phyloP scores from a whole-genome alignment of 352 stramenopile genomes.

The Globisporangium paroecandrum region DNA sequence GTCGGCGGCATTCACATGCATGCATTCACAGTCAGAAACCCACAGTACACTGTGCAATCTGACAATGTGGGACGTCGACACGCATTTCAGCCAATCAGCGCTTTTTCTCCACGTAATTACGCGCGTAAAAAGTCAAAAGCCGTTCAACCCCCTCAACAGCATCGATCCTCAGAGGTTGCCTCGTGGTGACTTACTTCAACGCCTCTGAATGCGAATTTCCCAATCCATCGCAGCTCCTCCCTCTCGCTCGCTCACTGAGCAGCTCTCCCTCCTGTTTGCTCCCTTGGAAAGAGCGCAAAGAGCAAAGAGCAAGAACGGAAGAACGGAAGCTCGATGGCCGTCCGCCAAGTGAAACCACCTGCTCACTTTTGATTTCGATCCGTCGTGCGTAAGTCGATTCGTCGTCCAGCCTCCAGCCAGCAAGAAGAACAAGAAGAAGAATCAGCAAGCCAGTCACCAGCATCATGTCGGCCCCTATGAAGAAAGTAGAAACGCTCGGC shows the following conservation, averaged over 20 bases:
- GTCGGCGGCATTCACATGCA: not conserved
- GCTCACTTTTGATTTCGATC: constrained; percentile 19
- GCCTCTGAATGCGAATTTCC: constrained; percentile 13
- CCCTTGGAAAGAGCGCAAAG: no score
- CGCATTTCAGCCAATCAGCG: constrained; percentile 36
- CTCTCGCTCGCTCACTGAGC: constrained; percentile 2
- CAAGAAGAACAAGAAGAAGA: constrained; percentile 3
- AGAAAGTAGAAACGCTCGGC: constrained; percentile 80
- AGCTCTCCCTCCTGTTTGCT: not conserved
- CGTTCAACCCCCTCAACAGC: constrained; percentile 2
- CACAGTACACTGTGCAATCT: constrained; percentile 2
- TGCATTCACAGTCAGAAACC: constrained; percentile 3
- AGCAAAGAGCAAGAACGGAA: not conserved
- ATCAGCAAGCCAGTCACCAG: constrained; percentile 7
- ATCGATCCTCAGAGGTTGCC: constrained; percentile 13
- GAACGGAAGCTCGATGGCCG: not conserved
- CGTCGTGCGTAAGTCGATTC: constrained; percentile 17
- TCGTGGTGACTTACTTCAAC: constrained; percentile 18
- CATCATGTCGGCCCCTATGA: constrained; percentile 41
- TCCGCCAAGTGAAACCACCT: constrained; percentile 8
- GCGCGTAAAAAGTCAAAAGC: constrained; percentile 28
- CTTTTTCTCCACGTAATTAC: not conserved
- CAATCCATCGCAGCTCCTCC: constrained; percentile 3
- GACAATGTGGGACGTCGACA: constrained; percentile 15
- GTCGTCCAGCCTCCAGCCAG: constrained; percentile 4